Conservation (phyloP, 495 filamentous ascomycete species). For the Daldinia decipiens region DNA sequence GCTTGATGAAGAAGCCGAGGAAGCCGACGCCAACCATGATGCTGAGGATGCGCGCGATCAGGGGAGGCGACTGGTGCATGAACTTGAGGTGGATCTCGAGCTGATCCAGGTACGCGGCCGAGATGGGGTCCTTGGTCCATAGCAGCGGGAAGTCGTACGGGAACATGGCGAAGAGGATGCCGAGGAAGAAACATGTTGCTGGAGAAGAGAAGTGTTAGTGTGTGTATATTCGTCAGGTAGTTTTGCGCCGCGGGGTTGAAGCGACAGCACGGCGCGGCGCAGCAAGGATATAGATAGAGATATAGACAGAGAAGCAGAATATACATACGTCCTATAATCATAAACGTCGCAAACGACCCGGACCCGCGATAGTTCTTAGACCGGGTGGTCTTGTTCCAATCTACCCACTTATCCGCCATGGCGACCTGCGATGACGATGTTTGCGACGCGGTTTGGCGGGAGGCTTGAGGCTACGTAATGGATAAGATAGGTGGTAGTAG, state of each 20-base stretch:
- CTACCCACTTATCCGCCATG: conserved; percentile 56
- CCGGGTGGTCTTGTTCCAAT: conserved; percentile 60
- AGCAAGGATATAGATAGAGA: background rate
- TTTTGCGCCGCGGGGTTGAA: conserved; percentile 8
- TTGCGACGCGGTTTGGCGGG: background rate
- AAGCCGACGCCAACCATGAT: conserved; percentile 90
- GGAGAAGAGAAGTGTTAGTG: conserved; percentile 14
- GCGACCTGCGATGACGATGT: conserved; percentile 22
- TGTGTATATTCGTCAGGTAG: background rate
- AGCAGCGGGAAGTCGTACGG: conserved; percentile 98
- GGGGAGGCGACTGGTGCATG: conserved; percentile 84
- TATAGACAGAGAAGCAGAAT: conserved; percentile 4
- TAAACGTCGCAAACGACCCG: conserved; percentile 84
- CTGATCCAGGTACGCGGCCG: conserved; percentile 74
- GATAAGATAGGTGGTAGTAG: background rate
- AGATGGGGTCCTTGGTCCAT: conserved; percentile 77
- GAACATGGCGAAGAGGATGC: conserved; percentile 96
- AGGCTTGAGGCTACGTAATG: conserved; percentile 15
- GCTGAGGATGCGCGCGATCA: conserved; percentile 92
- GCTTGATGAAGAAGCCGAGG: conserved; percentile 89
- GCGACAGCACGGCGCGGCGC: background rate
- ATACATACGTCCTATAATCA: conserved; percentile 86
- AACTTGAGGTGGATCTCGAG: conserved; percentile 88
- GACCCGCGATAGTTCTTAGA: conserved; percentile 62
- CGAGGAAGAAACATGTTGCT: conserved; percentile 96